These are phyloP conservation scores for Beta vulgaris DNA, from an alignment of 148 eudicot species.

Conservation along the genomic window DNA sequence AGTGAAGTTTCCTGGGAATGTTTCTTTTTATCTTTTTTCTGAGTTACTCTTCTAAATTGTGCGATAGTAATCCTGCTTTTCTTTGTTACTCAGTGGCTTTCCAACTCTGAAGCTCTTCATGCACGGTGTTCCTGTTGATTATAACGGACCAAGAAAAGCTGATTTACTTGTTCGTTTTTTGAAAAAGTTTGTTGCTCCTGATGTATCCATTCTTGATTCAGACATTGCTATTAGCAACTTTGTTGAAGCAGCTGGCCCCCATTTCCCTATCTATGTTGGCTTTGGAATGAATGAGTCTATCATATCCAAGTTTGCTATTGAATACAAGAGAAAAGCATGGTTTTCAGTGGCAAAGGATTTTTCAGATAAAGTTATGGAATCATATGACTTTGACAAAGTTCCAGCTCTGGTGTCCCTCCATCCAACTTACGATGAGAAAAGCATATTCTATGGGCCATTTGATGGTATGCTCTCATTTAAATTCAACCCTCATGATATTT, in stretches of 20 bases:
- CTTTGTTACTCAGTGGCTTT: conserved; percentile 69
- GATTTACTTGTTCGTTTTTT: conserved; percentile 64
- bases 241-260: conserved; percentile 64
- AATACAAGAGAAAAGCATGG: conserved; percentile 94
- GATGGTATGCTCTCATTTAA: conserved; percentile 54
- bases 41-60: neutral
- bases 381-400: conserved; percentile 83
- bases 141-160: conserved; percentile 77
- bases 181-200: conserved; percentile 88
- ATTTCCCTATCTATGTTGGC: conserved; percentile 81
- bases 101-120: conserved; percentile 86
- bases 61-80: neutral
- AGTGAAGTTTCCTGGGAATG: neutral
- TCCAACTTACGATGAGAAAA: conserved; percentile 66
- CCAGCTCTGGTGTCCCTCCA: conserved; percentile 82
- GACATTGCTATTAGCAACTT: conserved; percentile 65
- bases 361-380: conserved; percentile 70
- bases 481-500: neutral
- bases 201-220: conserved; percentile 69
- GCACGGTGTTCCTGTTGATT: conserved; percentile 86
- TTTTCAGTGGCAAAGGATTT: conserved; percentile 88
- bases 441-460: conserved; percentile 88
- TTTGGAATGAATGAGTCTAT: conserved; percentile 80
- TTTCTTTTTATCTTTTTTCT: neutral
- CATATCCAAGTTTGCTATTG: conserved; percentile 59